Conservation (phyloP, 352 stramenopile species). For the Aphanomyces cochlioides region DNA sequence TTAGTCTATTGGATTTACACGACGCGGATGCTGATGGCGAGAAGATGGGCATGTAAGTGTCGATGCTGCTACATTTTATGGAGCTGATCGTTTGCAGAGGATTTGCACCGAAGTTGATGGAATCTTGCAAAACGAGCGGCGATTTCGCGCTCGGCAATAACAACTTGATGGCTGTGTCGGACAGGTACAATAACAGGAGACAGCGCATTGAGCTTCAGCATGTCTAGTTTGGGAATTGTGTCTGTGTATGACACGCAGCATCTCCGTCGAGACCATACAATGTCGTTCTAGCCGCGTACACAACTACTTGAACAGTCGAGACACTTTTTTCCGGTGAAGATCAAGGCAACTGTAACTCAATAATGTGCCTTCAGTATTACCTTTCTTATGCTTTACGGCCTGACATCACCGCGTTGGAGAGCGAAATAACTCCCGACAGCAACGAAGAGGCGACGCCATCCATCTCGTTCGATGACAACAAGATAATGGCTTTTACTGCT, state of each 20-base stretch:
- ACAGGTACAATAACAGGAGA: constrained; percentile 44
- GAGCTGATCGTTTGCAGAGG: not conserved
- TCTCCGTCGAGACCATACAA: constrained; percentile 4
- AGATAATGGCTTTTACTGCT: too few relatives aligned
- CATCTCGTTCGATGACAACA: too few relatives aligned
- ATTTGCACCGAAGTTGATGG: constrained; percentile 5
- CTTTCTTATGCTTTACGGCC: too few relatives aligned
- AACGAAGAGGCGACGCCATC: too few relatives aligned
- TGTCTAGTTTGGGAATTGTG: constrained; percentile 45
- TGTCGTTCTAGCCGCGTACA: not conserved
- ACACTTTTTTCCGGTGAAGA: too few relatives aligned
- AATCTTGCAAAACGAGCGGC: constrained; percentile 67
- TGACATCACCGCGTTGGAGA: too few relatives aligned
- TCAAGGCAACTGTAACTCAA: too few relatives aligned
- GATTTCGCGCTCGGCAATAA: constrained; percentile 56
- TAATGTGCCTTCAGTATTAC: too few relatives aligned
- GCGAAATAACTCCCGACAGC: too few relatives aligned
- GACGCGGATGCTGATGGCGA: constrained; percentile 33
- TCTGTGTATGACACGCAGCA: constrained; percentile 47
- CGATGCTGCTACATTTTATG: not conserved
- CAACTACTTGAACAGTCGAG: too few relatives aligned
- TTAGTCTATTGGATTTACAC: constrained; percentile 40
- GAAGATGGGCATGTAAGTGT: constrained; percentile 40
- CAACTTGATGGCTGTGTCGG: constrained; percentile 57
- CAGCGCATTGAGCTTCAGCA: constrained; percentile 17